Evolutionary conservation across 257 asterid species (phyloP).

Genomic region (Rubia yunnanensis): DNA sequence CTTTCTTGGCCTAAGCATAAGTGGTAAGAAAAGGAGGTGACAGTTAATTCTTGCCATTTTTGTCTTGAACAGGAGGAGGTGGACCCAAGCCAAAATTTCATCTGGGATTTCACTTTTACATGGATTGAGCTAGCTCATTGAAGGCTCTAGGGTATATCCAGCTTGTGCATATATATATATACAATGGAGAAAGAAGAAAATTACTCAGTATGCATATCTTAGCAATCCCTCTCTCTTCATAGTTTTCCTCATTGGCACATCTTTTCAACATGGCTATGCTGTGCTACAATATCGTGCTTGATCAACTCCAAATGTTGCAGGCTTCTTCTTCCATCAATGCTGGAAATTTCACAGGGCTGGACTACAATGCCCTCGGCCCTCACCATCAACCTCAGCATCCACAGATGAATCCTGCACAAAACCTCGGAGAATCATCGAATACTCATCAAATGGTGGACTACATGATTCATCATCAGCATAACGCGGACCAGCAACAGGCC

Average conservation of each 20-base stretch:
- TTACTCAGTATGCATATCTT: constrained; percentile 38
- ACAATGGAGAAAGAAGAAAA: constrained; percentile 63
- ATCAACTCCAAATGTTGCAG: constrained; percentile 35
- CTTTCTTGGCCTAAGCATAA: constrained; percentile 4
- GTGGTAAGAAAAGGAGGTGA: constrained; percentile 3
- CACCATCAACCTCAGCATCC: constrained; percentile 20
- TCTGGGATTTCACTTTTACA: constrained; percentile 17
- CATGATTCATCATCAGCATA: constrained; percentile 30
- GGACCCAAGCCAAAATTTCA: constrained; percentile 30
- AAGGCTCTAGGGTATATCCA: constrained; percentile 9
- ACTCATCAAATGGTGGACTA: constrained; percentile 46
- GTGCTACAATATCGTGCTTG: constrained; percentile 14
- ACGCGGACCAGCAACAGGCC: constrained; percentile 14
- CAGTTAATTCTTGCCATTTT: constrained; percentile 1
- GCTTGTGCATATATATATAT: constrained; percentile 12
- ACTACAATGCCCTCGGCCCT: constrained; percentile 29
- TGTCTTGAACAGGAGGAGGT: constrained; percentile 18
- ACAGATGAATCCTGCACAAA: constrained; percentile 13
- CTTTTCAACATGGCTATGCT: constrained; percentile 24
- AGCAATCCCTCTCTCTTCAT: constrained; percentile 3
- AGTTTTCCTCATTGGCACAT: background rate
- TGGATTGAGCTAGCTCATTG: constrained; percentile 22
- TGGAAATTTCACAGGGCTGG: constrained; percentile 26
- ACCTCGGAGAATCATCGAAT: constrained; percentile 26
- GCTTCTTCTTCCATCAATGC: constrained; percentile 22